phyloP scores from a whole-genome alignment of 495 filamentous ascomycete genomes.

The Penicillium ucsense region DNA sequence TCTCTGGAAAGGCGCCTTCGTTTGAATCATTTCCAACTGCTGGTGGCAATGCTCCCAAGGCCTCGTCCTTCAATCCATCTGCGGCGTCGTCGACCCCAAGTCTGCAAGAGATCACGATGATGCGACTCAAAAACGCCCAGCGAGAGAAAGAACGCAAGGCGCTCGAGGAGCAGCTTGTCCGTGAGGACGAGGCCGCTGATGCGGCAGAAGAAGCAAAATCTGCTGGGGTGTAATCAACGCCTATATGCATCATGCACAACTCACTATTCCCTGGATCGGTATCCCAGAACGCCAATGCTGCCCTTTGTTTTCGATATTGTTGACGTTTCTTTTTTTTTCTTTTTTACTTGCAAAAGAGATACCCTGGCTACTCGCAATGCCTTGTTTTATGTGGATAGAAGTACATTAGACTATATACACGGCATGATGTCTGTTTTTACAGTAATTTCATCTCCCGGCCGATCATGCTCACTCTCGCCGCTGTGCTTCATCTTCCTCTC shows the following conservation, averaged over 20 bases:
- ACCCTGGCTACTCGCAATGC: conserved; percentile 3
- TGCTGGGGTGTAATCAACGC: neutral
- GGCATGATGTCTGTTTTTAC: neutral
- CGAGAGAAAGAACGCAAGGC: conserved; percentile 43
- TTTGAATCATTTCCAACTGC: conserved; percentile 41
- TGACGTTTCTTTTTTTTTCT: neutral
- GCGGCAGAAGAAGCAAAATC: conserved; percentile 15
- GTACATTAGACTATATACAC: conserved; percentile 10
- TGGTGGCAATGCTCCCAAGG: conserved; percentile 18
- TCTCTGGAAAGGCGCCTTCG: conserved; percentile 35
- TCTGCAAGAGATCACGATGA: conserved; percentile 50
- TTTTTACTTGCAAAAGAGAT: conserved; percentile 1
- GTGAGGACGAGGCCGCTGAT: conserved; percentile 42
- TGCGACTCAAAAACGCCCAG: conserved; percentile 49
- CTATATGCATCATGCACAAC: no score
- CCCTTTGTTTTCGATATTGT: neutral
- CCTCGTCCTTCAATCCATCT: conserved; percentile 21
- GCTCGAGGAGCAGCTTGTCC: conserved; percentile 44
- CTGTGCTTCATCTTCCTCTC: conserved; percentile 24
- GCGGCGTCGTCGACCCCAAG: conserved; percentile 31
- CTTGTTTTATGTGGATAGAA: conserved; percentile 1
- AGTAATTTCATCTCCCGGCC: neutral
- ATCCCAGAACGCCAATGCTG: no score
- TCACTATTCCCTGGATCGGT: no score
- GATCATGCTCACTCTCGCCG: conserved; percentile 14